Conservation (phyloP, 2,329 filamentous ascomycete species). For the Graphiopsis chlorocephala region DNA sequence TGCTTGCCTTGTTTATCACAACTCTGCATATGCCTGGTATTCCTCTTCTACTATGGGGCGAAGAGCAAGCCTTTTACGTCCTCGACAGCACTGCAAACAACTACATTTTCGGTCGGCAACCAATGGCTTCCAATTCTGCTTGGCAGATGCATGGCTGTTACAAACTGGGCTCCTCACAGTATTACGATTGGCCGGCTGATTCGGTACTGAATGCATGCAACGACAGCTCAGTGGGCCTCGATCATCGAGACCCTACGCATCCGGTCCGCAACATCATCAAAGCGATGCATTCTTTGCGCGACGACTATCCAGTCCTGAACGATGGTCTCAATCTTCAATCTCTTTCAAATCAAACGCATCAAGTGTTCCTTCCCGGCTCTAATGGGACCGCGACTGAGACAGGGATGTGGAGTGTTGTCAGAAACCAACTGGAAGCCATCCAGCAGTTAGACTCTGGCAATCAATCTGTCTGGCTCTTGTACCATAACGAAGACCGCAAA, state of each 20-base stretch:
- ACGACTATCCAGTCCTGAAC: conserved; percentile 57
- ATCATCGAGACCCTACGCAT: conserved; percentile 62
- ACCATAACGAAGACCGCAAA: conserved; percentile 49
- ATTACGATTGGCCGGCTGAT: conserved; percentile 57
- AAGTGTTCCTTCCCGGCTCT: conserved; percentile 53
- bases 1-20: conserved; percentile 59
- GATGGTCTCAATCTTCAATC: conserved; percentile 57
- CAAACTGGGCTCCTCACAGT: conserved; percentile 53
- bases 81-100: conserved; percentile 63
- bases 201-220: conserved; percentile 54
- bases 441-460: conserved; percentile 36
- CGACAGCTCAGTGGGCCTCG: conserved; percentile 56
- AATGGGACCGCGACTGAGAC: conserved; percentile 38
- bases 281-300: conserved; percentile 59
- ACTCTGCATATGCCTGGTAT: conserved; percentile 61
- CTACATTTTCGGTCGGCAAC: conserved; percentile 63
- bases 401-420: conserved; percentile 23
- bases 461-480: conserved; percentile 53
- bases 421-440: conserved; percentile 51
- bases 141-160: conserved; percentile 67
- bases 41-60: conserved; percentile 61
- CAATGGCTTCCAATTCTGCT: conserved; percentile 60
- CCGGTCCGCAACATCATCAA: conserved; percentile 61
- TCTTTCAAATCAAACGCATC: conserved; percentile 56
- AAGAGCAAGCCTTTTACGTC: conserved; percentile 64